Evolutionary conservation across 306 rosid genomes (phyloP), one percentile per base, ranked within the genome.

Genomic region (Psophocarpus tetragonolobus): DNA sequence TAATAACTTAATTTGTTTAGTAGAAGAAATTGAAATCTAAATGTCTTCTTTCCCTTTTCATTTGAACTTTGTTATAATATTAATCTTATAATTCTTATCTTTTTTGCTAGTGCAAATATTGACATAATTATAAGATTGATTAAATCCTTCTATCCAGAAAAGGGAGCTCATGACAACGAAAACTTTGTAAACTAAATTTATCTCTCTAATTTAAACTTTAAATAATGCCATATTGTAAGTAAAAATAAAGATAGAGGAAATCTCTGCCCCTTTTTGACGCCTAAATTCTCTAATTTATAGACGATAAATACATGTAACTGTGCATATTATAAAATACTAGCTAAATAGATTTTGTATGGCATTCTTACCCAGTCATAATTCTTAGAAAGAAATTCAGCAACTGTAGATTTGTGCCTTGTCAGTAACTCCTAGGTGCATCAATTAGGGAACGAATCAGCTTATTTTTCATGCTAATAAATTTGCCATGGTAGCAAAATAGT

Each of bases 351-450:
- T 42, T 78, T 58, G 47, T 5, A 36, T 66, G 54, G 39, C 24
- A 21, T 38, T 35, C 85, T 71, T 81, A 89, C 97, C 97, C 95
- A 89, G 68, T 91, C 98, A 87, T 88, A 93, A 54, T 91, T 89
- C 72, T 80, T 81, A 32, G 90, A 81, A 48, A 93, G 96, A 79
- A 91, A 93, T 17, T 87, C 95, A 0, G 97, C 90, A 17, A 91
- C 98, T 0, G 97, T 91, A 23, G 97, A 85, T 81, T 93, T 93
- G 82, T 93, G 98, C 90, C 98, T 93, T 2, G 97, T 93, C 87
- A 93, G 70, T 68, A 93, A 87, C 81, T 93, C 98, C 98, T 91
- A 89, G 82, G 29, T 74, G 20, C 27, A 32, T 60, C 58, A 66
- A 27, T 64, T 4, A 42, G 27, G 75, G 36, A 74, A 68, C 21